A percentile compares a stretch with the other conserved stretches of the same genome.
These are phyloP conservation scores for Naganishia cerealis DNA, from an alignment of 1,284 basidiomycete genomes.

Conservation along the genomic window DNA sequence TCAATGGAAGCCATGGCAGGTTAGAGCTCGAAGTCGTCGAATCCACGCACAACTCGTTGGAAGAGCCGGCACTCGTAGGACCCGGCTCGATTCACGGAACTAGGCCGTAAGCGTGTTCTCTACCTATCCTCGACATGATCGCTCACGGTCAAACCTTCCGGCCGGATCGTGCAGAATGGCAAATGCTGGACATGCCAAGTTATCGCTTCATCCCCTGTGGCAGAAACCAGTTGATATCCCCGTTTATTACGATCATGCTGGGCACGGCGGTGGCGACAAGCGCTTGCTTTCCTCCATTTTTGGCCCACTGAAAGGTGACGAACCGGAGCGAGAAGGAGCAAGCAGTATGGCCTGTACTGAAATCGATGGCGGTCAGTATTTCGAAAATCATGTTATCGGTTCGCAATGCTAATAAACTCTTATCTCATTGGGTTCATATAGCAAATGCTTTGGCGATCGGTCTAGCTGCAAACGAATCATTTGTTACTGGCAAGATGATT, in stretches of 20 bases:
- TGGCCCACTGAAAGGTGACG: constrained; percentile 56
- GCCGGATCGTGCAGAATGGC: constrained; percentile 43
- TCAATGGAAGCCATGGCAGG: constrained; percentile 61
- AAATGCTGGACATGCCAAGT: constrained; percentile 57
- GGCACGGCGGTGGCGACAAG: constrained; percentile 61
- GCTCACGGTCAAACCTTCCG: constrained; percentile 51
- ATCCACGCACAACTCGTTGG: constrained; percentile 44
- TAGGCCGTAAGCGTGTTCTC: constrained; percentile 19
- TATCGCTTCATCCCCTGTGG: constrained; percentile 60
- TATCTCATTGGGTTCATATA: background rate
- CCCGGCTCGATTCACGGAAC: constrained; percentile 34
- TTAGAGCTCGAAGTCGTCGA: constrained; percentile 63
- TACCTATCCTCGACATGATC: background rate
- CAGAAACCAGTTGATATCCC: constrained; percentile 56
- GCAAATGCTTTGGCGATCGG: constrained; percentile 59
- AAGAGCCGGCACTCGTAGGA: constrained; percentile 27
- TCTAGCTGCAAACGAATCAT: constrained; percentile 60
- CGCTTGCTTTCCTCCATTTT: constrained; percentile 61
- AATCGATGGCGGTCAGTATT: constrained; percentile 56
- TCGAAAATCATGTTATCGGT: background rate
- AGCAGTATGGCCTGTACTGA: constrained; percentile 59
- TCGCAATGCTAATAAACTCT: background rate
- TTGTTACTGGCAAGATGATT: constrained; percentile 58
- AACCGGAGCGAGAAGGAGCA: constrained; percentile 56
- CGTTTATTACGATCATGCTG: constrained; percentile 56